These are phyloP conservation scores for Megacollybia marginata DNA, from an alignment of 768 basidiomycete genomes.

Conservation along the genomic window DNA sequence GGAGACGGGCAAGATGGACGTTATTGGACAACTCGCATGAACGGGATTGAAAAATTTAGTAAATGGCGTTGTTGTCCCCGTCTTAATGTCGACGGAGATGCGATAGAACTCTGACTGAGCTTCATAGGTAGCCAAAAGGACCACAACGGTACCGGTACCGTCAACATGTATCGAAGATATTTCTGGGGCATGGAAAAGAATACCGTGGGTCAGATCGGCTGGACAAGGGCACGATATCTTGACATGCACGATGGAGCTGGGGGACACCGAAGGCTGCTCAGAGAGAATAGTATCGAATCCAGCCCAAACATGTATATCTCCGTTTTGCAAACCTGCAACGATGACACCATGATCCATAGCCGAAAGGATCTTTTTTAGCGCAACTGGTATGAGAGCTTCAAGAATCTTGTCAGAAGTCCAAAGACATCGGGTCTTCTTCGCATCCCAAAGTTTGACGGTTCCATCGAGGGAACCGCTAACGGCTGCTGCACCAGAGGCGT, in stretches of 20 bases:
- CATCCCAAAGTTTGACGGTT: constrained; percentile 67
- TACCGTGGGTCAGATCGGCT: background rate
- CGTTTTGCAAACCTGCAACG: constrained; percentile 45
- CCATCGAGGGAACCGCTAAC: constrained; percentile 59
- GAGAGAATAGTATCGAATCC: constrained; percentile 26
- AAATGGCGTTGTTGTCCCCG: constrained; percentile 28
- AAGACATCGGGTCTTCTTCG: constrained; percentile 41
- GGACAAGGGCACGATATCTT: constrained; percentile 28
- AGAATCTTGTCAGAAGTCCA: constrained; percentile 50
- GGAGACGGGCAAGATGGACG: constrained; percentile 43
- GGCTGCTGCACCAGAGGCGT: constrained; percentile 25
- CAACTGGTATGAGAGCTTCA: constrained; percentile 32
- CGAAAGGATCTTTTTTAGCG: constrained; percentile 43
- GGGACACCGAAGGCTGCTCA: constrained; percentile 1
- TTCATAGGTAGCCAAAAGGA: constrained; percentile 45
- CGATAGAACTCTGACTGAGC: constrained; percentile 48
- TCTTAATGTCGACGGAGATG: constrained; percentile 27
- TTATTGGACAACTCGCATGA: constrained; percentile 39
- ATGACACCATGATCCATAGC: constrained; percentile 36
- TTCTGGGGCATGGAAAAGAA: constrained; percentile 1
- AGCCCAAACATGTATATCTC: constrained; percentile 50
- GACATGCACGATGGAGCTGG: constrained; percentile 10
- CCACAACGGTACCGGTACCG: constrained; percentile 25
- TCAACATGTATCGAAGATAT: constrained; percentile 20
- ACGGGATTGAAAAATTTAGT: constrained; percentile 30